Base-by-base conservation (phyloP, 176 grass and related monocot species). In the Carex littledalei region DNA sequence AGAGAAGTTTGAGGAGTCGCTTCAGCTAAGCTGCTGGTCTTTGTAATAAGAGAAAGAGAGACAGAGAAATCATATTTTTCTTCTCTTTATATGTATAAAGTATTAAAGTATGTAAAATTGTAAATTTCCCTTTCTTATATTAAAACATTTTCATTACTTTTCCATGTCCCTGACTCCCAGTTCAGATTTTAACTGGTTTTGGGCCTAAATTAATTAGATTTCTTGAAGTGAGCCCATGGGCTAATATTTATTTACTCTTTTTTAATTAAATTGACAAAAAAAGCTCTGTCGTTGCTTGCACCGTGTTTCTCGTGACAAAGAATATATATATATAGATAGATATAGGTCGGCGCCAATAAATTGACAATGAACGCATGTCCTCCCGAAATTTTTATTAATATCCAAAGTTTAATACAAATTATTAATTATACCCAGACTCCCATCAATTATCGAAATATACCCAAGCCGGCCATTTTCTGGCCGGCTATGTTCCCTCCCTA, bases 1-100 rank as follows among this genome's bases (percentile, higher is more conserved):
- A 2, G 47, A 86, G 18, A 89, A 85, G 78, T 94, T 95, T 15
- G 91, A 93, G 67, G 89, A 93, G 85, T 87, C 89, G 16, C 11
- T 95, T 63, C 61, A 65, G 34, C 87, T 89, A 82, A 93, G 89
- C 83, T 89, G 94, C 76, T 95, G 91, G 94, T 93, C 87, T 16
- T 84, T 84, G 47, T 49, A 10, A 9, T 95, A 84, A 91, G 35
- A 15, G 32, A 53, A 14, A 75, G 1, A 45, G 31, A 14, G 16
- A 32, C 0, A 85, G 50, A 6, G 10, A n/a, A 26, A 26, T 26
- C 26, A 26, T 26, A 26, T 26, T 81, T 62, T 62, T 17, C 4
- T 82, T 82, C 49, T 55, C 32, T 10, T 63, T 22, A 20, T 20
- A 72, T 53, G 77, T 80, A 80, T 80, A 34, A 31, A 52, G 5